Percentiles rank a stretch among this genome's conserved stretches.
Conservation (phyloP, 1,284 basidiomycete genomes). For the Pseudozyma hubeiensis region DNA sequence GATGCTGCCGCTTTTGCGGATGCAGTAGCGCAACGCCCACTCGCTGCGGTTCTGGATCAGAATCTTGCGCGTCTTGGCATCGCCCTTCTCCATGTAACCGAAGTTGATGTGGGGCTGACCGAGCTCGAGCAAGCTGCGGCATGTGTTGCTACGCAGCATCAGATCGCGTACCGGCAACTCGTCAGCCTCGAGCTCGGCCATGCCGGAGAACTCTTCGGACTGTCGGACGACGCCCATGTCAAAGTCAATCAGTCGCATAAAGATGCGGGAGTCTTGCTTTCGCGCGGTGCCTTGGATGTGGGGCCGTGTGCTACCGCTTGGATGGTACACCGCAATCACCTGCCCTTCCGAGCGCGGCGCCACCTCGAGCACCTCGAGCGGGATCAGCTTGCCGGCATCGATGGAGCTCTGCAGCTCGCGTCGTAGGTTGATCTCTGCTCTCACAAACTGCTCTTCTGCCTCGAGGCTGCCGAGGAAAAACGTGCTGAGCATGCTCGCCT, state of each 20-base stretch:
- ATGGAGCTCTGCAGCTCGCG: conserved; percentile 70
- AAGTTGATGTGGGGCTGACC: conserved; percentile 73
- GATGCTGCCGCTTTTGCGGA: conserved; percentile 72
- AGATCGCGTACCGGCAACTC: conserved; percentile 72
- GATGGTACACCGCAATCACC: conserved; percentile 71
- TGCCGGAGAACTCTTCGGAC: conserved; percentile 57
- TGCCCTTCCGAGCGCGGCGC: conserved; percentile 67
- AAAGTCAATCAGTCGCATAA: conserved; percentile 71
- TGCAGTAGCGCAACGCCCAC: conserved; percentile 71
- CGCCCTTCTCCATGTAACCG: conserved; percentile 72
- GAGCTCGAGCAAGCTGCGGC: conserved; percentile 71
- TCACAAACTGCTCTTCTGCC: conserved; percentile 71
- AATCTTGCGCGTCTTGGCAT: conserved; percentile 71
- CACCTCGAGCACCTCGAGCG: conserved; percentile 68
- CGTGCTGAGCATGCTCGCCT: conserved; percentile 68
- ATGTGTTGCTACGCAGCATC: conserved; percentile 71
- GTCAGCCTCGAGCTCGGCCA: conserved; percentile 62
- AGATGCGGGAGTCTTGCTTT: conserved; percentile 72
- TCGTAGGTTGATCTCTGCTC: conserved; percentile 70
- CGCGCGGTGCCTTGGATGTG: conserved; percentile 70
- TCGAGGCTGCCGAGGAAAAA: conserved; percentile 69
- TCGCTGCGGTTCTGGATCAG: conserved; percentile 71
- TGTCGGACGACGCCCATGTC: conserved; percentile 63
- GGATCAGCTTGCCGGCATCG: conserved; percentile 68
- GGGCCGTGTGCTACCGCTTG: conserved; percentile 71